Conservation (phyloP, 352 stramenopile genomes). For the Phytopythium ostracodes region DNA sequence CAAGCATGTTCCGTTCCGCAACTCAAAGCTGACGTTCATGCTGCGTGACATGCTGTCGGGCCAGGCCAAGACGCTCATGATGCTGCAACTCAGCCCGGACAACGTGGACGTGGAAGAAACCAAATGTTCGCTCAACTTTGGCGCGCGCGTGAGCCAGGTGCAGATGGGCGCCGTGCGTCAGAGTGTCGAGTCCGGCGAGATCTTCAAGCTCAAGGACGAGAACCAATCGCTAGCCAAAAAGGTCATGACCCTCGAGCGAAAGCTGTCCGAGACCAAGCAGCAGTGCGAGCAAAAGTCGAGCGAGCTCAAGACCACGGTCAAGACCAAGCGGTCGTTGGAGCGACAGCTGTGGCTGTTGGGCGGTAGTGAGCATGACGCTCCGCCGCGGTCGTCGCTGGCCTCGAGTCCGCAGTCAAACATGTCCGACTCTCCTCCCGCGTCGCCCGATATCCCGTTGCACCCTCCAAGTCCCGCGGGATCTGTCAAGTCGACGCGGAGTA, state of each 20-base stretch:
- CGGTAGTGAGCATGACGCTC: slow-evolving; percentile 24
- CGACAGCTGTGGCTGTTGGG: slow-evolving; percentile 40
- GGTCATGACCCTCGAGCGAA: slow-evolving; percentile 20
- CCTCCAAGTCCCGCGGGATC: slow-evolving; percentile 45
- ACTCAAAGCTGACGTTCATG: slow-evolving; percentile 95
- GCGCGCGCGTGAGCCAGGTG: slow-evolving; percentile 86
- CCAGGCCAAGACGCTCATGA: slow-evolving; percentile 91
- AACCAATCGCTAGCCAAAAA: slow-evolving; percentile 43
- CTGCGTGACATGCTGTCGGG: slow-evolving; percentile 90
- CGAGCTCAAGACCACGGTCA: slow-evolving; percentile 37
- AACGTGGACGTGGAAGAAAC: slow-evolving; percentile 80
- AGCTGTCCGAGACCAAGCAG: slow-evolving; percentile 37
- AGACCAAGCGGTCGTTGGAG: slow-evolving; percentile 39
- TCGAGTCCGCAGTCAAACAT: slow-evolving; percentile 5
- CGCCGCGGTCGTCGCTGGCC: slow-evolving; percentile 12
- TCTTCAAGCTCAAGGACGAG: slow-evolving; percentile 70
- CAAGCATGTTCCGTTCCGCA: slow-evolving; percentile 94
- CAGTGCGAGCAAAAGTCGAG: slow-evolving; percentile 46
- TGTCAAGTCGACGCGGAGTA: slow-evolving; percentile 37
- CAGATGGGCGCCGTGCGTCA: slow-evolving; percentile 79
- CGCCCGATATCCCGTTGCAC: slow-evolving; percentile 1
- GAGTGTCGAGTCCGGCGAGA: slow-evolving; percentile 77
- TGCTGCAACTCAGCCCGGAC: slow-evolving; percentile 89
- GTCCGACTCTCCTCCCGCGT: slow-evolving; percentile 1
- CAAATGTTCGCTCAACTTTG: slow-evolving; percentile 88